phyloP scores from a whole-genome alignment of 208 protist species.

The Willaertia magna region DNA sequence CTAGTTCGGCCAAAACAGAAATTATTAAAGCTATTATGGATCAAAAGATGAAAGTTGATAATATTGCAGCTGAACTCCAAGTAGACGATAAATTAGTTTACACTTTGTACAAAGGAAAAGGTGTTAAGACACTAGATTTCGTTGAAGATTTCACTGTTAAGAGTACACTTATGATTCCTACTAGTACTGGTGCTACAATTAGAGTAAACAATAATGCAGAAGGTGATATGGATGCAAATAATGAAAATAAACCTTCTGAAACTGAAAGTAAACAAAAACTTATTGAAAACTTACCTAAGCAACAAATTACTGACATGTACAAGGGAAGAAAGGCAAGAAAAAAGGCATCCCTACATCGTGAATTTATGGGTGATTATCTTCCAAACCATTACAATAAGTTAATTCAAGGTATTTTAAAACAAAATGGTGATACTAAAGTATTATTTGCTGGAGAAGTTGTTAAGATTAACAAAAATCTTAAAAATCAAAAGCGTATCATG shows the following conservation, averaged over 20 bases:
- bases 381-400: background rate
- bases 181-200: background rate
- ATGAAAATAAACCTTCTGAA: background rate
- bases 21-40: background rate
- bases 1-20: background rate
- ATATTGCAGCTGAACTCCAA: background rate
- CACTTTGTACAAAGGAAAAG: background rate
- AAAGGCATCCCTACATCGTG: background rate
- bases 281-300: too few species aligned
- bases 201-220: background rate
- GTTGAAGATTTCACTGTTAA: background rate
- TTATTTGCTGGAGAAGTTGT: background rate
- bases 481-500: background rate
- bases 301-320: background rate
- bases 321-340: background rate
- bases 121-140: conserved; percentile 1
- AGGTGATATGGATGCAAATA: background rate
- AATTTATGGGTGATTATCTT: background rate
- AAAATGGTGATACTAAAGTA: conserved; percentile 1
- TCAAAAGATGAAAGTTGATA: background rate
- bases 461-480: background rate
- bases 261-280: too few species aligned
- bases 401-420: background rate
- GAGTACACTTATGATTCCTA: background rate
- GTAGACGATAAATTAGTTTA: background rate